Evolutionary conservation across 768 basidiomycete species (phyloP), one percentile per base, ranked within the genome.

Genomic region (Aureoboletus auriporus): DNA sequence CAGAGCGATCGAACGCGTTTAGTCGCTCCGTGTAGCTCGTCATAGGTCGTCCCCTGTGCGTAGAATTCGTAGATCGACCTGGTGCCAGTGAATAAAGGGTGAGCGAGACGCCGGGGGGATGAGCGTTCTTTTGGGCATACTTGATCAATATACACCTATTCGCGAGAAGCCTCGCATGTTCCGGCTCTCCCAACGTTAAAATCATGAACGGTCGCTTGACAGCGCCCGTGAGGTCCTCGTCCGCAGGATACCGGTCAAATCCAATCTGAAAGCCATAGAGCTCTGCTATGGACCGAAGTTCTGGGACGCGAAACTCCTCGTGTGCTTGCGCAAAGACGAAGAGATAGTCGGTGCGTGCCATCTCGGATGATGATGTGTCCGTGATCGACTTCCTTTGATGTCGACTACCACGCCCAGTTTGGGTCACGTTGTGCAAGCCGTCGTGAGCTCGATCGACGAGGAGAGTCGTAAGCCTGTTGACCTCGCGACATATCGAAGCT

Each of bases 21-120:
- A 55, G 79, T 84, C 16, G 64, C 64, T 11, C 69, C 70, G 58
- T 96, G 92, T 16, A 96, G 59, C 41, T 83, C 75, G 2, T 78
- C 78, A 57, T 95, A 95, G 16, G 71, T 77, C 5, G 70, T 63
- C 7, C 84, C 93, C 34, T 81, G 77, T 1, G 77, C 89, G 59
- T 88, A 92, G 50, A 88, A 82, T 55, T 89, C 85, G 59, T 84
- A 87, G 39, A 92, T 73, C 16, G 82, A 82, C 66, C 92, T 93
- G 57, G 27, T 6, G 41, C 20, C 20, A 23, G 31, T 33, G 10
- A 29, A 29, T 10, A n/a, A 38, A 7, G 34, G 12, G 9, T 46
- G 34, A 49, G 44, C 45, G 40, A 34, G 37, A 46, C 47, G 35
- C 20, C 12, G 5, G 8, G 33, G n/a, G 8, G 9, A 17, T 26